These are phyloP conservation scores for Barnettozyma vustinii DNA, from an alignment of 805 yeast genomes.

Conservation along the genomic window DNA sequence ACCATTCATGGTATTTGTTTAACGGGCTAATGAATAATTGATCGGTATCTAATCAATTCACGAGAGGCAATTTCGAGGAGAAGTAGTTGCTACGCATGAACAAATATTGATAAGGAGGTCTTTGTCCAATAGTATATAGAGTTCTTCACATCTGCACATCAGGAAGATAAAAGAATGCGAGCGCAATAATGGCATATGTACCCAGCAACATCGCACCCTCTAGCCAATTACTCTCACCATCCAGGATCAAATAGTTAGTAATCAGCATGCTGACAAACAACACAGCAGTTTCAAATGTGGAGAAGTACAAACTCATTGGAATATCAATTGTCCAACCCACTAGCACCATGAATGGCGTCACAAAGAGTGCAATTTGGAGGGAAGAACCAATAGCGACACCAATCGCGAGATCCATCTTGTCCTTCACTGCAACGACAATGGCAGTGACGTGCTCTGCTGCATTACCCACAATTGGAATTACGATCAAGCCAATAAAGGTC, in stretches of 20 bases:
- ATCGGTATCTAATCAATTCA: too few species aligned
- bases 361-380: slow-evolving; percentile 89
- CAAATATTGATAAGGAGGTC: background rate
- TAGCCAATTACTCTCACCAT: slow-evolving; percentile 95
- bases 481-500: slow-evolving; percentile 90
- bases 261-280: slow-evolving; percentile 86
- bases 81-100: background rate
- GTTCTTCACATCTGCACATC: slow-evolving; percentile 29
- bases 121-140: background rate
- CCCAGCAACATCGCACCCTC: slow-evolving; percentile 92
- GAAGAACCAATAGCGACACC: slow-evolving; percentile 97
- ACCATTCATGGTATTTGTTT: too few species aligned
- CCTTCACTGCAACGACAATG: slow-evolving; percentile 87
- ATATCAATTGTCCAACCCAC: slow-evolving; percentile 89
- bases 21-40: too few species aligned
- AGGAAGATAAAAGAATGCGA: slow-evolving; percentile 89
- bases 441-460: slow-evolving; percentile 99
- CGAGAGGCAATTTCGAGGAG: too few species aligned
- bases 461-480: slow-evolving; percentile 95
- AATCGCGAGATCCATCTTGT: slow-evolving; percentile 95
- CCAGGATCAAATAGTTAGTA: slow-evolving; percentile 79
- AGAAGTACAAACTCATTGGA: slow-evolving; percentile 89
- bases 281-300: slow-evolving; percentile 90
- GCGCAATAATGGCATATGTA: slow-evolving; percentile 79
- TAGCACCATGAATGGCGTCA: slow-evolving; percentile 91